Base-by-base conservation (phyloP, 768 basidiomycete genomes). In the Suillus decipiens region DNA sequence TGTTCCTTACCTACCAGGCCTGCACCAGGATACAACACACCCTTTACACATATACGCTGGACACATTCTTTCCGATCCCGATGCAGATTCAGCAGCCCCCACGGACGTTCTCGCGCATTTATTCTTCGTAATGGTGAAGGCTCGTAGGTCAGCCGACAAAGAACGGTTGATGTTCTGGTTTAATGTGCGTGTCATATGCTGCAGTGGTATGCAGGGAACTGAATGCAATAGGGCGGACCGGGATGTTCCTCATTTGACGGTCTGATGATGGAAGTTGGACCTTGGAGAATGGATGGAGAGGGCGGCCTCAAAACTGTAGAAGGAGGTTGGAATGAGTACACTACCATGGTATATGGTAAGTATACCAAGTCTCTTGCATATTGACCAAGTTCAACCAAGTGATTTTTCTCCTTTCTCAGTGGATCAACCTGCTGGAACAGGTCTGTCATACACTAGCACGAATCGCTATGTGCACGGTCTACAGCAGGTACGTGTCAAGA, bases 241-340 rank as follows among this genome's bases (percentile, higher is more conserved):
- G 97, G 97, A 34, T 99, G 97, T 75, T 97, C 95, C 0, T 95
- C 93, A 1, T 98, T 99, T 72, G 96, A 99, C 69, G 96, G 96
- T 2, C 82, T 95, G 19, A 90, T 99, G 89, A 96, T 99, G 94
- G 96, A 99, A 70, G 82, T 96, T n/a, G 96, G 96, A 0, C 96
- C 96, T 5, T 96, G 94, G 86, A 85, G 85, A 66, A 77, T 89
- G 76, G 90, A 93, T 69, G 84, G 86, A 59, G 79, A 86, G 17
- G 88, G 91, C 61, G 84, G 89, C 4, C 83, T 96, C 65, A 85
- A 84, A 68, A 82, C 86, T 22, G 79, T 86, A 10, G 89, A 94
- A 66, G 95, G 95, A 33, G 95, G 95, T 10, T 99, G 96, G 96
- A 95, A 99, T 72, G 96, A 99, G 73, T 98, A 96, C 73, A 89